These are phyloP conservation scores for Ophiobolus disseminans DNA, from an alignment of 2,329 filamentous ascomycete genomes.

Conservation along the genomic window DNA sequence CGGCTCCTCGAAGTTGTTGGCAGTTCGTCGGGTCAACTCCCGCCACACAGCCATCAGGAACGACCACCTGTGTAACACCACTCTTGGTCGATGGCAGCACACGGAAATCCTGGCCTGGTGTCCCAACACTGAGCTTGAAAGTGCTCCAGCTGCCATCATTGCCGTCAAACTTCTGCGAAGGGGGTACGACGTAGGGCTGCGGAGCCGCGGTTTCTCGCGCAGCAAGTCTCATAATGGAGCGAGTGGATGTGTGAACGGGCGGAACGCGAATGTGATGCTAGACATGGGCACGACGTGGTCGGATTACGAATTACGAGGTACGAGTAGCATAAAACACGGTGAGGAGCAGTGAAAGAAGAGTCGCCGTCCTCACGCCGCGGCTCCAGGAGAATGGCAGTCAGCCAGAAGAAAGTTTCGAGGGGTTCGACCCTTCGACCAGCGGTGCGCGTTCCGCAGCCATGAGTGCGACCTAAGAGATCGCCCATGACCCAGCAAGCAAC, in stretches of 20 bases:
- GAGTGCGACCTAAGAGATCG: too few relatives aligned
- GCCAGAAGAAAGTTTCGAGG: neutral
- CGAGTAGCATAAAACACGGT: neutral
- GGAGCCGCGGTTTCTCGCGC: slow-evolving; percentile 24
- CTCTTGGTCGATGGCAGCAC: slow-evolving; percentile 46
- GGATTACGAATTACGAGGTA: slow-evolving; percentile 1
- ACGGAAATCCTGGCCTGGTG: slow-evolving; percentile 49
- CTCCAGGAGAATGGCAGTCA: neutral
- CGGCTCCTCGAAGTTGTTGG: slow-evolving; percentile 37
- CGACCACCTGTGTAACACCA: slow-evolving; percentile 38
- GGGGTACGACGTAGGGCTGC: slow-evolving; percentile 41
- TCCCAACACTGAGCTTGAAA: slow-evolving; percentile 51
- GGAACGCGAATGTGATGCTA: slow-evolving; percentile 3
- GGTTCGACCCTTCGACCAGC: too few relatives aligned
- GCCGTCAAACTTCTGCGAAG: slow-evolving; percentile 47
- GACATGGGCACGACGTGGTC: neutral
- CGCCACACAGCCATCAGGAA: slow-evolving; percentile 45
- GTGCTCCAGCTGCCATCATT: slow-evolving; percentile 53
- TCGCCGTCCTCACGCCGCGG: neutral
- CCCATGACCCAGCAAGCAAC: too few relatives aligned
- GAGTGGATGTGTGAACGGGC: slow-evolving; percentile 8
- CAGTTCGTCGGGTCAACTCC: slow-evolving; percentile 38
- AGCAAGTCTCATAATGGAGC: slow-evolving; percentile 29
- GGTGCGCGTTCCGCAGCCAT: too few relatives aligned
- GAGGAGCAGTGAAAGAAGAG: neutral